Conservation (phyloP, 257 asterid species). For the Solanum pinnatisectum region DNA sequence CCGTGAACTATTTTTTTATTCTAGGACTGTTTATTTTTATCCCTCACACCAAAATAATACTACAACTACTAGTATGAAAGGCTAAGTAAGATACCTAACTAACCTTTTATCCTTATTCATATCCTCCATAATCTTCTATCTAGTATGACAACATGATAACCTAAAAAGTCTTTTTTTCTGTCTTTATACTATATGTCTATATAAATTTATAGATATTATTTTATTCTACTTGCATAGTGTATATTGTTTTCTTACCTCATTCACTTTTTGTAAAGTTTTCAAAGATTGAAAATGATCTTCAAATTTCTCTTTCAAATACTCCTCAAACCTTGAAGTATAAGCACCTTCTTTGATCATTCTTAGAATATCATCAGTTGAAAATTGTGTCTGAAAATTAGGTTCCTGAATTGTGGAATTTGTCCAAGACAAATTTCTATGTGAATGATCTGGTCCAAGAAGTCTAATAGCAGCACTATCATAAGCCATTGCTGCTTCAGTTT, state of each 20-base stretch:
- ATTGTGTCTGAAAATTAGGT: constrained; percentile 39
- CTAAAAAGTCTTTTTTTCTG: neutral
- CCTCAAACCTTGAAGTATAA: constrained; percentile 27
- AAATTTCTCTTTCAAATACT: constrained; percentile 19
- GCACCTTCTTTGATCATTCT: constrained; percentile 69
- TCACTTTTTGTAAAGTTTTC: neutral
- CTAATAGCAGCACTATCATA: constrained; percentile 60
- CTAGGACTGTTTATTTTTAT: too few species aligned
- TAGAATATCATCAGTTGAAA: constrained; percentile 29
- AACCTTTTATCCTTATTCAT: neutral
- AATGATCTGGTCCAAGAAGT: constrained; percentile 22
- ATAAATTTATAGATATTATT: neutral
- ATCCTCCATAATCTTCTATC: neutral
- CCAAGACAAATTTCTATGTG: constrained; percentile 45
- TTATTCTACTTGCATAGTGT: neutral
- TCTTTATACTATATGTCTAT: neutral
- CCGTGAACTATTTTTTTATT: too few species aligned
- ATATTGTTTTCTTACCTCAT: neutral
- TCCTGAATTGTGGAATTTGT: constrained; percentile 23
- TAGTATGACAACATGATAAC: neutral
- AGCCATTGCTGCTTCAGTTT: constrained; percentile 59
- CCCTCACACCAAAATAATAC: neutral
- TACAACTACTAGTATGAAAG: neutral
- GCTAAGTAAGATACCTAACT: neutral
- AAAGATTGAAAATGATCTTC: neutral